Conservation (phyloP, 1,284 basidiomycete species). For the Trametes sp. region DNA sequence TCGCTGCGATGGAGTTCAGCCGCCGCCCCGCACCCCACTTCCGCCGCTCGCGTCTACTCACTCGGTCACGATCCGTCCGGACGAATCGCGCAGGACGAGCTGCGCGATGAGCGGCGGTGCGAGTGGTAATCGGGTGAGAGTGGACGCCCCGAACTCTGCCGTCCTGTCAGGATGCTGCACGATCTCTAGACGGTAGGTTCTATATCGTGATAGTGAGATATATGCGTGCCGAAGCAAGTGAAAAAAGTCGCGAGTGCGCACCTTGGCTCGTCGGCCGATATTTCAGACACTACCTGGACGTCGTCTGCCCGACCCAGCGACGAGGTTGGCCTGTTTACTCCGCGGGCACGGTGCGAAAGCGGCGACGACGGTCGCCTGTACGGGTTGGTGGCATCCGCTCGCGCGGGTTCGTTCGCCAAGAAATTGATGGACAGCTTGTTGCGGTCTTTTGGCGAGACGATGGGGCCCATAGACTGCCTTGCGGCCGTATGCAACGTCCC, state of each 20-base stretch:
- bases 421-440: conserved; percentile 31
- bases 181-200: conserved; percentile 78
- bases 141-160: conserved; percentile 79
- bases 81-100: conserved; percentile 75
- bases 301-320: conserved; percentile 20
- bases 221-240: background rate
- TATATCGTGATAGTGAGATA: conserved; percentile 35
- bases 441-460: conserved; percentile 25
- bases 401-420: conserved; percentile 20
- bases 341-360: conserved; percentile 28
- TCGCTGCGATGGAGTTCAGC: conserved; percentile 55
- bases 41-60: conserved; percentile 49
- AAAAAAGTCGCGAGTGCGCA: conserved; percentile 1
- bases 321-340: conserved; percentile 20
- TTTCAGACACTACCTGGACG: conserved; percentile 19
- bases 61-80: conserved; percentile 72
- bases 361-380: conserved; percentile 17
- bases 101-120: conserved; percentile 83
- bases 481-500: conserved; percentile 9
- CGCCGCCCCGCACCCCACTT: conserved; percentile 14
- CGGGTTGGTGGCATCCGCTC: conserved; percentile 12
- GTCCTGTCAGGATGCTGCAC: conserved; percentile 82
- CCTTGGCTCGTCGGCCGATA: conserved; percentile 22
- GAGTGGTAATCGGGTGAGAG: conserved; percentile 81
- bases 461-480: conserved; percentile 7